Conservation (phyloP, 192 early-diverging fungal species). For the Coemansia sp. region DNA sequence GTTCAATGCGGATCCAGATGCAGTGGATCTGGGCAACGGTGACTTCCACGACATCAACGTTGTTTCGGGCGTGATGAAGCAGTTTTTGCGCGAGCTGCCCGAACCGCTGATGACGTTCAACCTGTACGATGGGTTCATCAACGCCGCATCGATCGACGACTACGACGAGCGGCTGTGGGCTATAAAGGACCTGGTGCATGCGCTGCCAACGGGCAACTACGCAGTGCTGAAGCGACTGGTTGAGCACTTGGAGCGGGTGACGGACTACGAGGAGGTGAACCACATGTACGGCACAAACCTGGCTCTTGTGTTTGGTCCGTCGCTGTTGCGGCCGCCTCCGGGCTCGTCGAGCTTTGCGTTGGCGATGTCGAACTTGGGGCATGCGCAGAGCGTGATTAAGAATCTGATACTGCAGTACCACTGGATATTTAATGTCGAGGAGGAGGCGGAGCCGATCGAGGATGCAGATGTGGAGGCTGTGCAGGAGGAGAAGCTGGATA, state of each 20-base stretch:
- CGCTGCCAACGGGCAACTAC: conserved; percentile 64
- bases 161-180: conserved; percentile 72
- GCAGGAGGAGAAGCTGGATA: conserved; percentile 3
- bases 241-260: conserved; percentile 73
- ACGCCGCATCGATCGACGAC: conserved; percentile 65
- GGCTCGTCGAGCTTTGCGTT: conserved; percentile 62
- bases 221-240: conserved; percentile 65
- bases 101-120: conserved; percentile 88
- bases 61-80: conserved; percentile 87
- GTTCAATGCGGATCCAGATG: conserved; percentile 63
- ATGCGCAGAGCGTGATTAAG: conserved; percentile 71
- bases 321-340: conserved; percentile 68
- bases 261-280: conserved; percentile 75
- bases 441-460: conserved; percentile 56
- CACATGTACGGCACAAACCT: conserved; percentile 91
- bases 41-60: conserved; percentile 76
- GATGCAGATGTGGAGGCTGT: conserved; percentile 22
- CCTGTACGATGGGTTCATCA: conserved; percentile 80
- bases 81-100: conserved; percentile 91
- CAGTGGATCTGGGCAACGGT: conserved; percentile 59
- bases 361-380: conserved; percentile 73
- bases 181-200: conserved; percentile 67
- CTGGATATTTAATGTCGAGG: conserved; percentile 73
- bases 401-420: conserved; percentile 76
- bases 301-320: conserved; percentile 95